phyloP scores from a whole-genome alignment of 768 basidiomycete species.

The Hysterangium stoloniferum region DNA sequence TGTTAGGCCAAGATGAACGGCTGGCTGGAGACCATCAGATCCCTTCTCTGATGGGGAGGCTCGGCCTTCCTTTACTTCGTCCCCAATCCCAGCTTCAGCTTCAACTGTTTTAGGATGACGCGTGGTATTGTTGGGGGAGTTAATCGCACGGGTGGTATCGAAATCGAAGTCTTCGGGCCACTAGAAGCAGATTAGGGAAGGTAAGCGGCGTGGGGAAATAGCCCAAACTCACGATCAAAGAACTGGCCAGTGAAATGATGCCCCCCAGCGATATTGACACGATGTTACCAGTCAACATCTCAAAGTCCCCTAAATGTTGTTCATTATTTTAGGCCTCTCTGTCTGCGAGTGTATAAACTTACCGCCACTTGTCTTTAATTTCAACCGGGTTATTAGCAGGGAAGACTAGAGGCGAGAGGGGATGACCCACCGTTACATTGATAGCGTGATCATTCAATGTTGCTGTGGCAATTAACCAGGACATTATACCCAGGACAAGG shows the following conservation, averaged over 20 bases:
- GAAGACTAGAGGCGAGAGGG: background rate
- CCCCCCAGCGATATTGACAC: conserved; percentile 76
- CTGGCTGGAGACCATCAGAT: conserved; percentile 21
- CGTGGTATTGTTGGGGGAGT: conserved; percentile 28
- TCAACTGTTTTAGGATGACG: conserved; percentile 20
- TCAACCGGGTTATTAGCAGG: background rate
- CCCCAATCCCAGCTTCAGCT: conserved; percentile 24
- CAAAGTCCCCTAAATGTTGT: conserved; percentile 31
- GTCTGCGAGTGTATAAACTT: conserved; percentile 20
- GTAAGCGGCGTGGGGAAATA: background rate
- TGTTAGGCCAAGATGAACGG: conserved; percentile 15
- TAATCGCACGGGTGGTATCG: conserved; percentile 70
- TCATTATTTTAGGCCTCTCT: background rate
- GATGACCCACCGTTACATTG: conserved; percentile 50
- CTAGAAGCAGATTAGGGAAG: conserved; percentile 26
- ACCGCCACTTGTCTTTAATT: conserved; percentile 41
- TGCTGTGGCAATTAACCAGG: conserved; percentile 81
- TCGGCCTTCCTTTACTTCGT: conserved; percentile 33
- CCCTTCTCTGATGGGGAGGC: conserved; percentile 22
- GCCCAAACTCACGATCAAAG: conserved; percentile 46
- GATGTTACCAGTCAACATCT: conserved; percentile 89
- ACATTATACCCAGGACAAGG: conserved; percentile 59
- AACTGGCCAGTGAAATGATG: conserved; percentile 59
- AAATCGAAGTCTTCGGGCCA: conserved; percentile 84
- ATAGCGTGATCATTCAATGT: conserved; percentile 62